Evolutionary conservation across 352 stramenopile species (phyloP).

Genomic region (Elongisporangium prolatum): DNA sequence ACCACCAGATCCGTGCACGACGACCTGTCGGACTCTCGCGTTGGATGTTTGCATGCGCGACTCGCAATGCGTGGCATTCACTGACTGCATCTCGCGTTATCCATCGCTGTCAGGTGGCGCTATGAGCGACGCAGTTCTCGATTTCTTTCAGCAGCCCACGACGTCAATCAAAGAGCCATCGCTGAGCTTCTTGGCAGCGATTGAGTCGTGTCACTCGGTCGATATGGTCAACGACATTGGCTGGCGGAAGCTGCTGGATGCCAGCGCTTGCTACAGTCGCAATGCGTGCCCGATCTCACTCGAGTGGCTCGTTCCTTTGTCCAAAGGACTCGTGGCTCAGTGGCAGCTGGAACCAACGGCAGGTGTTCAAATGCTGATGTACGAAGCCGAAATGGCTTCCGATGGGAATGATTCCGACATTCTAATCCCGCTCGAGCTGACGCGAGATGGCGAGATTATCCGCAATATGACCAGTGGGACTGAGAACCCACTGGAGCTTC

Average conservation of each 20-base stretch:
- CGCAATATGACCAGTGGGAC: slow-evolving; percentile 16
- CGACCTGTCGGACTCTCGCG: slow-evolving; percentile 24
- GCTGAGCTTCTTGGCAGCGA: slow-evolving; percentile 15
- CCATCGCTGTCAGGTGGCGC: slow-evolving; percentile 4
- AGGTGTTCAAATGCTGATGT: slow-evolving; percentile 30
- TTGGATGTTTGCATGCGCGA: slow-evolving; percentile 50
- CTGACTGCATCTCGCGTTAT: slow-evolving; percentile 41
- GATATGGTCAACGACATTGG: slow-evolving; percentile 21
- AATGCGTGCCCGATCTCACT: slow-evolving; percentile 33
- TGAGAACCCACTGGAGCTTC: slow-evolving; percentile 15
- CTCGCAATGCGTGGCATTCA: slow-evolving; percentile 38
- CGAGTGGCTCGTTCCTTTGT: slow-evolving; percentile 24
- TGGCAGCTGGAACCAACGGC: slow-evolving; percentile 24
- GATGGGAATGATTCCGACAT: slow-evolving; percentile 5
- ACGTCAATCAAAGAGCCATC: slow-evolving; percentile 9
- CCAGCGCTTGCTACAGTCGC: slow-evolving; percentile 47
- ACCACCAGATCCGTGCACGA: slow-evolving; percentile 8
- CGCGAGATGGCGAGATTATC: slow-evolving; percentile 9
- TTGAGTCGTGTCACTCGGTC: slow-evolving; percentile 27
- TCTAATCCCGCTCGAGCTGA: slow-evolving; percentile 15
- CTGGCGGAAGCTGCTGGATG: slow-evolving; percentile 46
- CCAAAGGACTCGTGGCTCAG: slow-evolving; percentile 20
- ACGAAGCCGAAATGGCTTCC: slow-evolving; percentile 16
- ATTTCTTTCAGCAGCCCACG: slow-evolving; percentile 20
- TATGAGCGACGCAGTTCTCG: slow-evolving; percentile 31